These are phyloP conservation scores for Kurtzmaniella quercitrusa DNA, from an alignment of 1,139 yeast genomes.

Conservation along the genomic window DNA sequence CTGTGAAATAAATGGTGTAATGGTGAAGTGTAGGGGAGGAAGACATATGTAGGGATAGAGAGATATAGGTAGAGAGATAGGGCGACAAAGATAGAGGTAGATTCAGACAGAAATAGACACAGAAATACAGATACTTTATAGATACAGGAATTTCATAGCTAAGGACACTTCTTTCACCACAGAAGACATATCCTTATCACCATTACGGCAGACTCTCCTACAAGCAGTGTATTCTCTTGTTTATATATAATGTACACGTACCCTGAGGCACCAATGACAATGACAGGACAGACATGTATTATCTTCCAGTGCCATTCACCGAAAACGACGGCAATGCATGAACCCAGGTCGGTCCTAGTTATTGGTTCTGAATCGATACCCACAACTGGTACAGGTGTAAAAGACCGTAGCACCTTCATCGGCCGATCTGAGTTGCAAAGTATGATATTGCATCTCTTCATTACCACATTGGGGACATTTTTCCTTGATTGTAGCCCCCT, in stretches of 20 bases:
- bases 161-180: too few species aligned
- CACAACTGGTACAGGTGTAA: conserved; percentile 91
- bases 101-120: too few species aligned
- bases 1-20: conserved; percentile 15
- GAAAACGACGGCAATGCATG: neutral
- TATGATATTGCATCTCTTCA: conserved; percentile 97
- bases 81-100: too few species aligned
- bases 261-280: neutral
- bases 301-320: neutral
- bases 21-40: neutral
- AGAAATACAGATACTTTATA: too few species aligned
- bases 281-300: neutral
- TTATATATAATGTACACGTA: neutral
- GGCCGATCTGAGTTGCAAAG: conserved; percentile 92
- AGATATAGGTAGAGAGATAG: too few species aligned
- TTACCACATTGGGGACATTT: conserved; percentile 97
- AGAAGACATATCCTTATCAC: too few species aligned
- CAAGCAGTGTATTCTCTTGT: too few species aligned
- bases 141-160: too few species aligned
- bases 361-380: conserved; percentile 89
- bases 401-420: conserved; percentile 98
- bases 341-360: conserved; percentile 38
- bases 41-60: too few species aligned
- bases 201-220: too few species aligned
- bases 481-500: conserved; percentile 94